phyloP scores from a whole-genome alignment of 139 green algal genomes.

The Chlorella ohadii region DNA sequence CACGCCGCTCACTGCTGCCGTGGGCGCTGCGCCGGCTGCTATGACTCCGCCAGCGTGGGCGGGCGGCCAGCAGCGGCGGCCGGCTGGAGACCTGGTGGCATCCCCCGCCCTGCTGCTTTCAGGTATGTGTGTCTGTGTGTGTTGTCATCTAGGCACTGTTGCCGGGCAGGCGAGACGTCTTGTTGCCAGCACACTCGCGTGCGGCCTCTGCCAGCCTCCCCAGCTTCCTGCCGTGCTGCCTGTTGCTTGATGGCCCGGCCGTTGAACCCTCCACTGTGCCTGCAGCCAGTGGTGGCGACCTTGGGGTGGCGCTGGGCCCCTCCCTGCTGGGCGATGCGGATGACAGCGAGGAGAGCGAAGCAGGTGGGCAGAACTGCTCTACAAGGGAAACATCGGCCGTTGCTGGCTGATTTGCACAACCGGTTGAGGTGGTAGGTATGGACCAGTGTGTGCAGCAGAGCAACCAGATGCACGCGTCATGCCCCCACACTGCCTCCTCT shows the following conservation, averaged over 20 bases:
- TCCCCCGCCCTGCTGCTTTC: slow-evolving; percentile 29
- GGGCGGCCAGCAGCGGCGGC: not conserved
- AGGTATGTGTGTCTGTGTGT: not conserved
- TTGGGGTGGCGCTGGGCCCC: slow-evolving; percentile 15
- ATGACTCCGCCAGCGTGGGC: slow-evolving; percentile 10
- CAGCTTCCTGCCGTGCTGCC: not conserved
- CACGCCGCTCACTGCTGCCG: slow-evolving; percentile 20
- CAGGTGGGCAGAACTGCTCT: not conserved
- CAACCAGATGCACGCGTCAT: too few species aligned
- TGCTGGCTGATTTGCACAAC: too few species aligned
- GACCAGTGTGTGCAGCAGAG: too few species aligned
- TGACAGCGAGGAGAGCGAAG: not conserved
- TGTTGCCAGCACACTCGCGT: too few species aligned
- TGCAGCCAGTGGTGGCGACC: slow-evolving; percentile 38
- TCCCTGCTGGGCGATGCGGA: not conserved
- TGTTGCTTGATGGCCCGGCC: too few species aligned
- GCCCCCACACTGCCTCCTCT: too few species aligned
- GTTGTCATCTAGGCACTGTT: too few species aligned
- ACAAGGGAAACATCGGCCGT: too few species aligned
- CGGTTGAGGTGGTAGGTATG: too few species aligned
- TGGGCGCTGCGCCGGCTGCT: not conserved
- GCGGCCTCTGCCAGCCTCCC: too few species aligned
- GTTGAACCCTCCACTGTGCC: not conserved
- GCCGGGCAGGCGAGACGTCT: too few species aligned
- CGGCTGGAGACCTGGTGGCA: slow-evolving; percentile 29